phyloP scores from a whole-genome alignment of 345 rosid species.

The Excoecaria agallocha region DNA sequence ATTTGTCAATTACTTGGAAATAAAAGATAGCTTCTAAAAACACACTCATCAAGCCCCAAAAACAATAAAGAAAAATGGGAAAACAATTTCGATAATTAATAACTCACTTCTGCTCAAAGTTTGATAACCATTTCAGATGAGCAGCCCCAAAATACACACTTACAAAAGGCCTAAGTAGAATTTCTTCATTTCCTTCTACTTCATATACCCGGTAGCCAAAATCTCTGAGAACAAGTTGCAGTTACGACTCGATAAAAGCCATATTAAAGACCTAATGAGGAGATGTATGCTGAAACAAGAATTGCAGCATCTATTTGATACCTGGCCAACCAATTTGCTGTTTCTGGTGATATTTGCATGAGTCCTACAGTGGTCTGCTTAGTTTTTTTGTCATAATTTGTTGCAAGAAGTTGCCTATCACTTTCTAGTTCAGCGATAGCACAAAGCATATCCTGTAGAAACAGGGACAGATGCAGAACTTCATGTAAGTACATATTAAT shows the following conservation, averaged over 20 bases:
- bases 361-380: slow-evolving; percentile 71
- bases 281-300: not conserved
- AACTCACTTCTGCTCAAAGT: slow-evolving; percentile 61
- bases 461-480: not conserved
- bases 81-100: not conserved
- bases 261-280: not conserved
- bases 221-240: slow-evolving; percentile 49
- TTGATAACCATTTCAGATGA: slow-evolving; percentile 75
- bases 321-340: slow-evolving; percentile 73
- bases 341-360: slow-evolving; percentile 70
- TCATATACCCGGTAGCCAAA: slow-evolving; percentile 54
- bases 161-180: slow-evolving; percentile 72
- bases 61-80: slow-evolving; percentile 1
- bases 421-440: slow-evolving; percentile 90
- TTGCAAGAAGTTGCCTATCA: slow-evolving; percentile 73
- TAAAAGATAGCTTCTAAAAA: not conserved
- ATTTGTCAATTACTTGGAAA: slow-evolving; percentile 3
- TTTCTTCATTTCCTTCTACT: slow-evolving; percentile 55
- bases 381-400: slow-evolving; percentile 56
- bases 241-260: slow-evolving; percentile 16
- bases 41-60: not conserved
- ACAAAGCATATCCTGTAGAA: slow-evolving; percentile 78
- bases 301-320: slow-evolving; percentile 28
- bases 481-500: not conserved
- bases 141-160: slow-evolving; percentile 88